Evolutionary conservation across 225 moss, liverwort and hornwort species (phyloP).

Genomic region (Pleurozium schreberi): DNA sequence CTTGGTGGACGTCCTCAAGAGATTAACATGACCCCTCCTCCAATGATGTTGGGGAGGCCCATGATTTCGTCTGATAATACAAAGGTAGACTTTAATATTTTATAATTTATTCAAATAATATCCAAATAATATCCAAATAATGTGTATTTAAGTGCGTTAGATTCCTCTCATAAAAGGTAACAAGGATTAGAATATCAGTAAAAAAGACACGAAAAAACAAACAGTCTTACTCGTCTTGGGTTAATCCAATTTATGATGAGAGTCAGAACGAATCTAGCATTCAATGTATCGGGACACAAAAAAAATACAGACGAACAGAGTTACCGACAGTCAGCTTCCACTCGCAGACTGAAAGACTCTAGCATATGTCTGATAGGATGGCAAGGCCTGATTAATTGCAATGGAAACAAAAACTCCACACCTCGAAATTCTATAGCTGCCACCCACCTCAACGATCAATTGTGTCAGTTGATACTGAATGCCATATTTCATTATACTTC

Average conservation of each 20-base stretch:
- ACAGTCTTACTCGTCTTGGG: background rate
- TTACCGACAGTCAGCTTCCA: background rate
- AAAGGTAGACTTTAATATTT: background rate
- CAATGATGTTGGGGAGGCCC: slow-evolving; percentile 12
- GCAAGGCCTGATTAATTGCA: background rate
- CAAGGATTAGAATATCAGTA: background rate
- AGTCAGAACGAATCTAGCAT: background rate
- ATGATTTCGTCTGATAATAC: slow-evolving; percentile 1
- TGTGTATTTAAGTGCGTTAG: background rate
- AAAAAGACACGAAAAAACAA: background rate
- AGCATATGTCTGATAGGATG: background rate
- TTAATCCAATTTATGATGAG: background rate
- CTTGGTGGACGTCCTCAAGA: slow-evolving; percentile 29
- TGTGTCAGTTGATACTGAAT: background rate
- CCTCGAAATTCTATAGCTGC: background rate
- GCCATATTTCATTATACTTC: background rate
- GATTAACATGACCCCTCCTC: slow-evolving; percentile 8
- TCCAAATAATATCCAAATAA: background rate
- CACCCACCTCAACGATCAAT: background rate
- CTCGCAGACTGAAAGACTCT: background rate
- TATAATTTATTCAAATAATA: background rate
- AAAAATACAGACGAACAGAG: background rate
- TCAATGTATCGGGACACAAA: background rate
- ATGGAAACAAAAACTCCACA: background rate
- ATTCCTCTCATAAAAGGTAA: background rate